A percentile compares a stretch with the other conserved stretches of the same genome.
Evolutionary conservation across 352 stramenopile species (phyloP).

Genomic region (Pythium aquatile): DNA sequence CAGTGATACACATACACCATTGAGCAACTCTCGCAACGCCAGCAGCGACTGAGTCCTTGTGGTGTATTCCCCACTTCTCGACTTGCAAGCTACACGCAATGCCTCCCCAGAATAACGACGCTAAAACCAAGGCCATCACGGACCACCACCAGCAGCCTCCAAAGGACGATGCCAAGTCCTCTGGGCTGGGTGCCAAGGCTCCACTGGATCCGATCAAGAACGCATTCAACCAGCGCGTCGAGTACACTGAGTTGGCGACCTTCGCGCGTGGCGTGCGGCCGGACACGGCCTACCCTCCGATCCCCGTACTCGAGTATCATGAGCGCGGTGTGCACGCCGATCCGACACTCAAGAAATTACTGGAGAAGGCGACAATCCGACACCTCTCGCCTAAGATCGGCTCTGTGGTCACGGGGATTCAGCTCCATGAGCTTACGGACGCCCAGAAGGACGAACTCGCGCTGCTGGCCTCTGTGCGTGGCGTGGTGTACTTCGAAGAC

Average conservation of each 20-base stretch:
- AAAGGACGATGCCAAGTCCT: not conserved
- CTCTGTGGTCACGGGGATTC: slow-evolving; percentile 27
- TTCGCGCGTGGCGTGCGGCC: slow-evolving; percentile 29
- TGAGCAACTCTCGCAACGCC: no score
- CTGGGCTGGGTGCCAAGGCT: not conserved
- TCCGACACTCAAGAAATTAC: slow-evolving; percentile 34
- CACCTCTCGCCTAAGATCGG: slow-evolving; percentile 27
- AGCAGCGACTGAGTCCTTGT: no score
- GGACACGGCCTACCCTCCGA: slow-evolving; percentile 29
- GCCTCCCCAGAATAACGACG: not conserved
- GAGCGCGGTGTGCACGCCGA: slow-evolving; percentile 35
- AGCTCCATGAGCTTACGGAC: slow-evolving; percentile 32
- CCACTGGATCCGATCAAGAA: slow-evolving; percentile 23
- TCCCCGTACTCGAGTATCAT: slow-evolving; percentile 29
- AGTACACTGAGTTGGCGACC: slow-evolving; percentile 18
- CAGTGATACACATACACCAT: no score
- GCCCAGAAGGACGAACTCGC: slow-evolving; percentile 24
- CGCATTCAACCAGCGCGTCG: slow-evolving; percentile 18
- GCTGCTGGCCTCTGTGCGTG: slow-evolving; percentile 15
- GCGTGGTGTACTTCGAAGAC: slow-evolving; percentile 17
- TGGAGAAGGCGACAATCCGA: slow-evolving; percentile 15
- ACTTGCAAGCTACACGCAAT: not conserved
- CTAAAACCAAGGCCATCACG: not conserved
- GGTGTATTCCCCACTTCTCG: not conserved
- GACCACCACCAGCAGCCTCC: not conserved